Percentiles rank a stretch among this genome's conserved stretches.
phyloP scores from a whole-genome alignment of 768 basidiomycete genomes.

The Pulveroboletus sp. region DNA sequence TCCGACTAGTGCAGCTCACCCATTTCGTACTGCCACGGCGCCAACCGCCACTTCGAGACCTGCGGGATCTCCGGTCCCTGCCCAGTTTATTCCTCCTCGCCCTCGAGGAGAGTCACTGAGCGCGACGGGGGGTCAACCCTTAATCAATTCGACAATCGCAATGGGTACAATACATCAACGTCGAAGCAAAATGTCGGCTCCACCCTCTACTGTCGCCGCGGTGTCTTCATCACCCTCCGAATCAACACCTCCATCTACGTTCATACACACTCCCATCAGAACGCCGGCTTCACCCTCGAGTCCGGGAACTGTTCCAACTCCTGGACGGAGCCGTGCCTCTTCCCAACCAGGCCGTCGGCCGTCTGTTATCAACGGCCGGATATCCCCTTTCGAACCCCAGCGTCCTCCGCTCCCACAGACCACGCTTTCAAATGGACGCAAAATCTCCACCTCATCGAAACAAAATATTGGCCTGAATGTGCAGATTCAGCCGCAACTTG shows the following conservation, averaged over 20 bases:
- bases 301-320: slow-evolving; percentile 33
- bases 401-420: slow-evolving; percentile 49
- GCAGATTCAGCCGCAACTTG: slow-evolving; percentile 45
- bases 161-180: slow-evolving; percentile 69
- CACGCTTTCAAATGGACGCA: slow-evolving; percentile 44
- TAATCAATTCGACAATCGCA: slow-evolving; percentile 56
- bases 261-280: slow-evolving; percentile 29
- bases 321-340: slow-evolving; percentile 57
- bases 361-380: slow-evolving; percentile 47
- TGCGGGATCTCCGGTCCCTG: slow-evolving; percentile 45
- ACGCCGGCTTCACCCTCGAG: slow-evolving; percentile 37
- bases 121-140: slow-evolving; percentile 25
- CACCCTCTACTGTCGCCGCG: slow-evolving; percentile 36
- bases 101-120: slow-evolving; percentile 55
- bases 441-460: slow-evolving; percentile 59
- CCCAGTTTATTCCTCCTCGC: slow-evolving; percentile 41
- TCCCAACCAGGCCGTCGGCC: slow-evolving; percentile 77
- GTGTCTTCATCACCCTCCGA: slow-evolving; percentile 33
- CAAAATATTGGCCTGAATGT: slow-evolving; percentile 39
- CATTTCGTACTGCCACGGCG: slow-evolving; percentile 23
- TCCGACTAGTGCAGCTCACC: slow-evolving; percentile 33
- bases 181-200: slow-evolving; percentile 59
- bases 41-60: slow-evolving; percentile 28
- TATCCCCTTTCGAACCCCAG: slow-evolving; percentile 46
- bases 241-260: slow-evolving; percentile 34